Percentiles rank a stretch among this genome's conserved stretches.
Conservation (phyloP, 2,329 filamentous ascomycete species). For the Amylocarpus encephaloides region DNA sequence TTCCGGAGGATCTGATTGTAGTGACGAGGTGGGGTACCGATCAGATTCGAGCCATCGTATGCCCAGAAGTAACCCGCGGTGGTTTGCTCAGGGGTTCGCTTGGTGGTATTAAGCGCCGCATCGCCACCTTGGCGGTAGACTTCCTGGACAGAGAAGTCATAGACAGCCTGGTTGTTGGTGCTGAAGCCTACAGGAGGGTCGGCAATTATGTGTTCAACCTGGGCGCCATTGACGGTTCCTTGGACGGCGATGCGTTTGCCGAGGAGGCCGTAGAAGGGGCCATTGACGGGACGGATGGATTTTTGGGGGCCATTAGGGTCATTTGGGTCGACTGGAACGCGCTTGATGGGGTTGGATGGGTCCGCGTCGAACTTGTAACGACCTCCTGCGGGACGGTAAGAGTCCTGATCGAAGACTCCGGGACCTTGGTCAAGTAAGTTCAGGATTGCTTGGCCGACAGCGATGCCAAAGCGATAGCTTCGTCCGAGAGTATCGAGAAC, state of each 20-base stretch:
- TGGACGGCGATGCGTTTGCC: constrained; percentile 8
- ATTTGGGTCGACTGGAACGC: constrained; percentile 4
- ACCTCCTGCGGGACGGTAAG: constrained; percentile 1
- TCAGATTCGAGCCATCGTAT: constrained; percentile 7
- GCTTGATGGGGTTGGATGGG: constrained; percentile 7
- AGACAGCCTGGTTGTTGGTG: constrained; percentile 1
- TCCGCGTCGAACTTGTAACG: constrained; percentile 6
- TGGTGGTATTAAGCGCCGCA: constrained; percentile 4
- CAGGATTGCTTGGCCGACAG: constrained; percentile 2
- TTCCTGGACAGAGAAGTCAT: constrained; percentile 6
- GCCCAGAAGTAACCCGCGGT: constrained; percentile 7
- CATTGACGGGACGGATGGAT: constrained; percentile 1
- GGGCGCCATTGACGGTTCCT: neutral
- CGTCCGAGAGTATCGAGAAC: constrained; percentile 1
- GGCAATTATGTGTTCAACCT: constrained; percentile 4
- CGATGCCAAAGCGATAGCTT: constrained; percentile 6
- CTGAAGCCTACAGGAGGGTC: constrained; percentile 8
- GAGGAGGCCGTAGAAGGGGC: constrained; percentile 6
- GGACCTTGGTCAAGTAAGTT: constrained; percentile 1
- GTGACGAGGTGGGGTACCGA: constrained; percentile 6
- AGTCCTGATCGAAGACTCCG: constrained; percentile 1
- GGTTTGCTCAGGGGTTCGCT: constrained; percentile 6
- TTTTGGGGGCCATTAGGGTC: constrained; percentile 7
- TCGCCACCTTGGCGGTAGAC: constrained; percentile 1
- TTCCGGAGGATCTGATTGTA: constrained; percentile 9